A percentile compares a stretch with the other conserved stretches of the same genome.
Evolutionary conservation across 2,329 filamentous ascomycete species (phyloP).

Genomic region (Diaporthe citriasiana): DNA sequence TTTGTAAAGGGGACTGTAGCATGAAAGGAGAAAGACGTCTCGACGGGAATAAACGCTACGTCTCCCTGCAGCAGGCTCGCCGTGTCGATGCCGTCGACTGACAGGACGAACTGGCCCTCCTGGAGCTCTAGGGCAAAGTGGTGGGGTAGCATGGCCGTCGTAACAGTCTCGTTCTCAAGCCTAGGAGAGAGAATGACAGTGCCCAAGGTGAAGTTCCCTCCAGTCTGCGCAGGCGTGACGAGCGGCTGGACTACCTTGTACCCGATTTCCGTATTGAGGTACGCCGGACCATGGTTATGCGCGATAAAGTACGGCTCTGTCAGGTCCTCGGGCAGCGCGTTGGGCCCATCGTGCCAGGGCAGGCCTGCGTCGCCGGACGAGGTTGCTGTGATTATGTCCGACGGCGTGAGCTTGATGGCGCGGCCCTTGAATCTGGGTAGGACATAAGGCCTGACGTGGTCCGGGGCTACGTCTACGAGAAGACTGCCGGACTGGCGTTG

Average conservation of each 20-base stretch:
- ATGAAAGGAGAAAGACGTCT: background rate
- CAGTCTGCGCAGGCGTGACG: constrained; percentile 1
- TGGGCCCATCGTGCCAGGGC: background rate
- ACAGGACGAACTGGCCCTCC: background rate
- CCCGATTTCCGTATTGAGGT: constrained; percentile 1
- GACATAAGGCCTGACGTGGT: constrained; percentile 3
- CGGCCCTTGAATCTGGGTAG: constrained; percentile 15
- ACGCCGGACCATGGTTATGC: background rate
- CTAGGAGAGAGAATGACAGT: background rate
- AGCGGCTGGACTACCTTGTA: constrained; percentile 15
- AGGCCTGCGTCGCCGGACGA: background rate
- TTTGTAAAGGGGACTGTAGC: background rate
- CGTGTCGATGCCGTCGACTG: background rate
- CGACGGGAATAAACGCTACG: background rate
- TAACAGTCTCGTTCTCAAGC: background rate
- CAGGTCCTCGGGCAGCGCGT: constrained; percentile 1
- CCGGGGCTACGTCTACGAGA: constrained; percentile 4
- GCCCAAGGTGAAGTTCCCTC: constrained; percentile 8
- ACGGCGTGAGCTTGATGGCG: background rate
- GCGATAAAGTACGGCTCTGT: constrained; percentile 10
- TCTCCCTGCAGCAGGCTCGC: constrained; percentile 1
- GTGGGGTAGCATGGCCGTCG: background rate
- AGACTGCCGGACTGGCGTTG: background rate
- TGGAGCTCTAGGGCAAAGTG: constrained; percentile 9
- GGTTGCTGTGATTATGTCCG: constrained; percentile 5